A percentile compares a stretch with the other conserved stretches of the same genome.
These are phyloP conservation scores for Sporothrix brasiliensis DNA, from an alignment of 2,329 filamentous ascomycete species.

Conservation along the genomic window DNA sequence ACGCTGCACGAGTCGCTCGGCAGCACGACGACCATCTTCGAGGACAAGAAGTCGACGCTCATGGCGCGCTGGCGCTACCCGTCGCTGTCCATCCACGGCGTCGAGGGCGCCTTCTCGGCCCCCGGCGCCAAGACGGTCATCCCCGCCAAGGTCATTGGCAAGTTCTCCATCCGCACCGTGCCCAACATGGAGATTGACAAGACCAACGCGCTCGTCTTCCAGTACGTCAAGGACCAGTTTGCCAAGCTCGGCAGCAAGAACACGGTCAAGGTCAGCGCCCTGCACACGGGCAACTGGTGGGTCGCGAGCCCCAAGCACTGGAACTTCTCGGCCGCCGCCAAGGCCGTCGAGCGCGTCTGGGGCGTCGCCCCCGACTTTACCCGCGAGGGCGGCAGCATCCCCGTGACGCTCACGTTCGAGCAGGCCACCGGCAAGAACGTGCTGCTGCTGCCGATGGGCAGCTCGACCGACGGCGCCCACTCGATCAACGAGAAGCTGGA, in stretches of 20 bases:
- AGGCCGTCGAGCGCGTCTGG: slow-evolving; percentile 96
- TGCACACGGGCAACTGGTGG: slow-evolving; percentile 98
- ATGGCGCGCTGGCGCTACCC: slow-evolving; percentile 97
- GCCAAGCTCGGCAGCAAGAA: slow-evolving; percentile 91
- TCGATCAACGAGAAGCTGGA: slow-evolving; percentile 99
- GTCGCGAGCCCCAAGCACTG: slow-evolving; percentile 96
- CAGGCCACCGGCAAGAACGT: slow-evolving; percentile 98
- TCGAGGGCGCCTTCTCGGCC: slow-evolving; percentile 92
- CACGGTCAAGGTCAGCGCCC: slow-evolving; percentile 74
- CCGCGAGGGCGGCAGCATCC: slow-evolving; percentile 94
- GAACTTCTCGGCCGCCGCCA: slow-evolving; percentile 94
- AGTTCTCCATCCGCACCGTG: slow-evolving; percentile 97
- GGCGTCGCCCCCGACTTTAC: slow-evolving; percentile 93
- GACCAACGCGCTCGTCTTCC: slow-evolving; percentile 83
- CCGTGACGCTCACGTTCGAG: slow-evolving; percentile 95
- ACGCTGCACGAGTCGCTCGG: slow-evolving; percentile 91
- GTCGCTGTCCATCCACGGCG: slow-evolving; percentile 88
- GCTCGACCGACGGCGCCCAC: slow-evolving; percentile 93
- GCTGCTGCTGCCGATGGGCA: slow-evolving; percentile 92
- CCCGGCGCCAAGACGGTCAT: slow-evolving; percentile 98
- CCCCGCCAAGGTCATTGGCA: slow-evolving; percentile 94
- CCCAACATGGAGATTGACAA: slow-evolving; percentile 94
- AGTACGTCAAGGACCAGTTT: slow-evolving; percentile 81
- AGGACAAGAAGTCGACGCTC: slow-evolving; percentile 86
- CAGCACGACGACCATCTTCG: slow-evolving; percentile 81